Conservation (phyloP, 2,329 filamentous ascomycete genomes). For the Pseudogymnoascus sp. region DNA sequence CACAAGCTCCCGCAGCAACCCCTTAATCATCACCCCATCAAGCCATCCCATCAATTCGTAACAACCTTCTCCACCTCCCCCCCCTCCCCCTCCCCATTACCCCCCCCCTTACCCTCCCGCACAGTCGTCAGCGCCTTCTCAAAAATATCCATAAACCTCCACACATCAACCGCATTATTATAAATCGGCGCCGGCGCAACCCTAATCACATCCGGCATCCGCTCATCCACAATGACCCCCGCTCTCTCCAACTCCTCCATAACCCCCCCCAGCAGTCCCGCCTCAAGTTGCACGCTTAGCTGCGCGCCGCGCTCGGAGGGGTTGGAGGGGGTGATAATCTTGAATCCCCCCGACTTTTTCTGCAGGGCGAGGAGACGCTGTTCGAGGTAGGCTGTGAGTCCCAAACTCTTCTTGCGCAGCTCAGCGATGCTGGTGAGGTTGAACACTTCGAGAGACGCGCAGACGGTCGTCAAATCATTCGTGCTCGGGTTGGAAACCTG, state of each 20-base stretch:
- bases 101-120: not conserved
- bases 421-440: constrained; percentile 51
- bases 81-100: not conserved
- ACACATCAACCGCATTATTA: constrained; percentile 61
- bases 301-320: constrained; percentile 61
- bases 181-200: constrained; percentile 69
- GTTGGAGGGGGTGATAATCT: constrained; percentile 57
- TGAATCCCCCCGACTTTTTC: constrained; percentile 32
- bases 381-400: constrained; percentile 62
- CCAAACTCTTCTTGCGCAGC: constrained; percentile 56
- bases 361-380: constrained; percentile 39
- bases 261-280: constrained; percentile 53
- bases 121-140: constrained; percentile 29
- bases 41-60: not conserved
- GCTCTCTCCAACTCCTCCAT: constrained; percentile 49
- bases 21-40: not conserved
- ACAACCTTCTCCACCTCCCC: not conserved
- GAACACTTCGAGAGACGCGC: constrained; percentile 64
- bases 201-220: constrained; percentile 65
- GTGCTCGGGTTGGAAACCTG: constrained; percentile 69
- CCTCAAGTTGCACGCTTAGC: constrained; percentile 53
- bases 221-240: constrained; percentile 64
- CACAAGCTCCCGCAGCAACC: not conserved
- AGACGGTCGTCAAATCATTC: constrained; percentile 62
- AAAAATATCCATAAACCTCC: constrained; percentile 43